A percentile compares a stretch with the other conserved stretches of the same genome.
phyloP scores from a whole-genome alignment of 139 green algal species.

The Tetradesmus lagerheimii region DNA sequence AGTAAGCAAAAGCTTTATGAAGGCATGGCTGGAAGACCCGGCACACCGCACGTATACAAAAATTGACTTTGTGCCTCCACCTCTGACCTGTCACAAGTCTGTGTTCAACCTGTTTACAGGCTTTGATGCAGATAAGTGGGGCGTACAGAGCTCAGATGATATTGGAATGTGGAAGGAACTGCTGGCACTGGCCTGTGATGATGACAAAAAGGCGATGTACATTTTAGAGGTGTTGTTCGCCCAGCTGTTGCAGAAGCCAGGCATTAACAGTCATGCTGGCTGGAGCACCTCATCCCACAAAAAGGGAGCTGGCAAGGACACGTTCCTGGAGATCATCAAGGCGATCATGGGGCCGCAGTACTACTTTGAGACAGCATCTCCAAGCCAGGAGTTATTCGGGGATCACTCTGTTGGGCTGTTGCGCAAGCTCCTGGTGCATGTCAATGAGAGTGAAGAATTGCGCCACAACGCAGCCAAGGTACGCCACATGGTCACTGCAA shows the following conservation, averaged over 20 bases:
- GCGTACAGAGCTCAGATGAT: not conserved
- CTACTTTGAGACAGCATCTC: not conserved
- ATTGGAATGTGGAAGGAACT: not conserved
- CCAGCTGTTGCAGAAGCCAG: not conserved
- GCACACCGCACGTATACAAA: no score
- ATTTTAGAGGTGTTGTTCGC: not conserved
- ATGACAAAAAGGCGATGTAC: not conserved
- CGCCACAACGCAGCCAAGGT: not conserved
- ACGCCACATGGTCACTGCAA: not conserved
- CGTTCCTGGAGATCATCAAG: not conserved
- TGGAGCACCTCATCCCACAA: not conserved
- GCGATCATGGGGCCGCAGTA: not conserved
- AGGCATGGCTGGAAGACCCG: no score
- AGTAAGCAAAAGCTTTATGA: no score
- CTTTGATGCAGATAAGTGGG: conserved; percentile 6
- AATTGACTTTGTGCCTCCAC: no score
- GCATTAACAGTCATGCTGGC: not conserved
- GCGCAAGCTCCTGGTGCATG: conserved; percentile 2
- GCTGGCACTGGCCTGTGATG: not conserved
- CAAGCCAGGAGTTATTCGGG: not conserved
- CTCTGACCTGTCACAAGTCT: no score
- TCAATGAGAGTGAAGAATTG: not conserved
- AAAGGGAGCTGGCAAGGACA: not conserved
- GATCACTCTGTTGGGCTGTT: not conserved
- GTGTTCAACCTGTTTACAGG: not conserved